These are phyloP conservation scores for Hordeum vulgare DNA, from an alignment of 176 grass and related monocot genomes.

Conservation along the genomic window MorexV3_pseudomolecules_assembly NC_058523.1:428973479-428973978, in stretches of 20 bases:
- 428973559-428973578: neutral
- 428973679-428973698: slow-evolving; percentile 68
- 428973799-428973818: slow-evolving; percentile 76
- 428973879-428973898: slow-evolving; percentile 61
- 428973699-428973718: slow-evolving; percentile 51
- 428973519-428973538: neutral
- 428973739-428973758: slow-evolving; percentile 41
- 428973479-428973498: neutral
- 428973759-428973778: slow-evolving; percentile 27
- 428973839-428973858: slow-evolving; percentile 80
- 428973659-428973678: slow-evolving; percentile 84
- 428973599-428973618: neutral
- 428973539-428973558: neutral
- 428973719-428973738: slow-evolving; percentile 55
- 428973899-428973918: slow-evolving; percentile 52
- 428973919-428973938: slow-evolving; percentile 64
- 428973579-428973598: neutral
- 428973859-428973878: slow-evolving; percentile 79
- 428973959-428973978: slow-evolving; percentile 80
- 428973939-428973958: slow-evolving; percentile 66
- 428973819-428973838: slow-evolving; percentile 67
- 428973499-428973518: too few species aligned
- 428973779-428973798: slow-evolving; percentile 82
- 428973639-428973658: slow-evolving; percentile 19
- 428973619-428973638: neutral